These are phyloP conservation scores for Aspergillus sp. DNA, from an alignment of 2,329 filamentous ascomycete genomes.

Conservation along the genomic window DNA sequence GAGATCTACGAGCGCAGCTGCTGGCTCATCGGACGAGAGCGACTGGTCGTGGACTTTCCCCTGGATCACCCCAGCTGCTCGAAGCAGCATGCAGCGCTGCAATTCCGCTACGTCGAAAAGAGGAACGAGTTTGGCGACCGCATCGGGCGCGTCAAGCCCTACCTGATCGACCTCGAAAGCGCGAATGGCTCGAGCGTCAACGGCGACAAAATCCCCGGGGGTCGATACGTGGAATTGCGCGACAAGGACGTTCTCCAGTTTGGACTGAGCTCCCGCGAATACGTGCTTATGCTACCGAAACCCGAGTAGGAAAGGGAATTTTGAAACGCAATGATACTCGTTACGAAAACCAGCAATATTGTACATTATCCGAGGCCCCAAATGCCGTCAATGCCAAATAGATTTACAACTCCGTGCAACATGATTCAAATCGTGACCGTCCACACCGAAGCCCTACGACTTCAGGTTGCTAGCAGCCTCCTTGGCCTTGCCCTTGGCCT, in stretches of 20 bases:
- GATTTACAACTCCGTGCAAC: not conserved
- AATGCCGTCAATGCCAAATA: not conserved
- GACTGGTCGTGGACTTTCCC: constrained; percentile 74
- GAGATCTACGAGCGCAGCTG: constrained; percentile 74
- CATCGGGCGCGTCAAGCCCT: constrained; percentile 75
- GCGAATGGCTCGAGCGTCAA: constrained; percentile 88
- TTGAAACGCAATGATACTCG: not conserved
- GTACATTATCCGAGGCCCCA: constrained; percentile 7
- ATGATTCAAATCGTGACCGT: not conserved
- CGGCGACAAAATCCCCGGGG: constrained; percentile 66
- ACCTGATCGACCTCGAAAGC: constrained; percentile 89
- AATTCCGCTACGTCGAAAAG: constrained; percentile 83
- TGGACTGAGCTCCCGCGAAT: constrained; percentile 84
- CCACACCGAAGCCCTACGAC: not conserved
- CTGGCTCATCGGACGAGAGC: constrained; percentile 85
- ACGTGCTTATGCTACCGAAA: constrained; percentile 81
- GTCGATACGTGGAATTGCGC: constrained; percentile 79
- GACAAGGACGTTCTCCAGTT: constrained; percentile 89
- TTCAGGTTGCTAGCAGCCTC: constrained; percentile 17
- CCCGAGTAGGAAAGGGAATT: constrained; percentile 14
- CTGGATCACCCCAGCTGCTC: constrained; percentile 90
- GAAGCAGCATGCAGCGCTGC: constrained; percentile 92
- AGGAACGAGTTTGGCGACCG: constrained; percentile 85
- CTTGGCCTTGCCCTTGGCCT: constrained; percentile 24
- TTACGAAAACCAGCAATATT: not conserved